These are phyloP conservation scores for Solanum okadae DNA, from an alignment of 257 asterid species.

Conservation along the genomic window DNA sequence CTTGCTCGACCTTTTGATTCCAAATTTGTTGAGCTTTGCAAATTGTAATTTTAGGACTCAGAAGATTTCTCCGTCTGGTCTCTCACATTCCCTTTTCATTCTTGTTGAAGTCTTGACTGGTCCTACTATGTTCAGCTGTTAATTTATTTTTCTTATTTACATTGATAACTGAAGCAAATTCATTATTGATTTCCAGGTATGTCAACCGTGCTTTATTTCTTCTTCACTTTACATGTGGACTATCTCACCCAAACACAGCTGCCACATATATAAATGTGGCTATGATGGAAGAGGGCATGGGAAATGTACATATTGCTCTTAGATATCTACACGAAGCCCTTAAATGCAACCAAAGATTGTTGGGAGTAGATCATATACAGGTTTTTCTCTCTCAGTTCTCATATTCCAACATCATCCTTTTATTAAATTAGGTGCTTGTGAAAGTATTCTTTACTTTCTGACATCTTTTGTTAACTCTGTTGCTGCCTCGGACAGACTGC, in stretches of 20 bases:
- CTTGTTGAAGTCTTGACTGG: background rate
- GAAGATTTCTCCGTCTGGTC: background rate
- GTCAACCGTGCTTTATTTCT: conserved; percentile 97
- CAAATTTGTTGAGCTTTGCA: background rate
- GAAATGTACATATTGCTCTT: conserved; percentile 97
- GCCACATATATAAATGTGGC: conserved; percentile 98
- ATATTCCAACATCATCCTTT: background rate
- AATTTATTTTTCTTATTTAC: background rate
- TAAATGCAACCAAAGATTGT: conserved; percentile 78
- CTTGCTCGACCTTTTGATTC: background rate
- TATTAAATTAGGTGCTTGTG: background rate
- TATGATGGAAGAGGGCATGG: conserved; percentile 99
- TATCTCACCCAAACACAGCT: conserved; percentile 98
- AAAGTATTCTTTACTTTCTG: conserved; percentile 12
- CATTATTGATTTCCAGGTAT: conserved; percentile 43
- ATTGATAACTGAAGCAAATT: background rate
- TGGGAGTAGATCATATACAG: conserved; percentile 99
- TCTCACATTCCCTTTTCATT: background rate
- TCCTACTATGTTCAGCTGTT: background rate
- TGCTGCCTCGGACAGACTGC: conserved; percentile 71
- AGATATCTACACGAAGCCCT: conserved; percentile 99
- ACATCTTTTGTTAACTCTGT: conserved; percentile 3
- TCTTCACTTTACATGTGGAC: conserved; percentile 95
- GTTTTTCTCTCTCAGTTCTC: conserved; percentile 46
- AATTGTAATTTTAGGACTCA: background rate